These are phyloP conservation scores for Kodamaea suecica DNA, from an alignment of 1,139 yeast species.

Conservation along the genomic window DNA sequence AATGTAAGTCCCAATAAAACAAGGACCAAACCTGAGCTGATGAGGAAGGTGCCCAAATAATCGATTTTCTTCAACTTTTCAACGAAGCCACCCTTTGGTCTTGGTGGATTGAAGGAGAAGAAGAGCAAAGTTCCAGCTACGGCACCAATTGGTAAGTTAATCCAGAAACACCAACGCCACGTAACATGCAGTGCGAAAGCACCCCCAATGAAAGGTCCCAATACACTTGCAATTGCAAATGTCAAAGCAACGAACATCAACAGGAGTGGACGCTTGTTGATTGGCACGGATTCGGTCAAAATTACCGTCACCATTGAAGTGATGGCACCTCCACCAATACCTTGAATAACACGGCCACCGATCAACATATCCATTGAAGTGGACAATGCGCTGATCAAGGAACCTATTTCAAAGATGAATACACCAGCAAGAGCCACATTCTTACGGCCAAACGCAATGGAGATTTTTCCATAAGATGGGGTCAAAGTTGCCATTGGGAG, in stretches of 20 bases:
- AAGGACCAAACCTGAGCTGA: slow-evolving; percentile 41
- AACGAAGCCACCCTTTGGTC: slow-evolving; percentile 34
- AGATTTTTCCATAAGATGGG: slow-evolving; percentile 22
- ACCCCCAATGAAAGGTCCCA: slow-evolving; percentile 26
- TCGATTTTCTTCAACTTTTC: slow-evolving; percentile 45
- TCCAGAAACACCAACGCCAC: slow-evolving; percentile 80
- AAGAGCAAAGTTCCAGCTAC: slow-evolving; percentile 44
- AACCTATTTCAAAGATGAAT: slow-evolving; percentile 21
- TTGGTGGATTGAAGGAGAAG: slow-evolving; percentile 57
- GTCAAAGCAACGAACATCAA: slow-evolving; percentile 20
- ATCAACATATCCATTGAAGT: slow-evolving; percentile 22
- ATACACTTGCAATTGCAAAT: slow-evolving; percentile 21
- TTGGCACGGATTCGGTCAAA: slow-evolving; percentile 22
- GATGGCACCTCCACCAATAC: slow-evolving; percentile 23
- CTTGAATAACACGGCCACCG: slow-evolving; percentile 23
- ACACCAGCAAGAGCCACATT: slow-evolving; percentile 17
- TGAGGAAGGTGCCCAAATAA: slow-evolving; percentile 42
- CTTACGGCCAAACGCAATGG: slow-evolving; percentile 23
- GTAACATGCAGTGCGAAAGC: slow-evolving; percentile 34
- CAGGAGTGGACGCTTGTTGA: slow-evolving; percentile 17
- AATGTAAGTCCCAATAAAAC: slow-evolving; percentile 49
- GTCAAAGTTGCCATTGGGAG: slow-evolving; percentile 23
- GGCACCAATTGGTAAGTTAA: slow-evolving; percentile 69
- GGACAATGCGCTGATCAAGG: slow-evolving; percentile 19
- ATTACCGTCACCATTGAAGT: slow-evolving; percentile 19